These are phyloP conservation scores for Tylopilus sp. DNA, from an alignment of 768 basidiomycete genomes.

Conservation along the genomic window DNA sequence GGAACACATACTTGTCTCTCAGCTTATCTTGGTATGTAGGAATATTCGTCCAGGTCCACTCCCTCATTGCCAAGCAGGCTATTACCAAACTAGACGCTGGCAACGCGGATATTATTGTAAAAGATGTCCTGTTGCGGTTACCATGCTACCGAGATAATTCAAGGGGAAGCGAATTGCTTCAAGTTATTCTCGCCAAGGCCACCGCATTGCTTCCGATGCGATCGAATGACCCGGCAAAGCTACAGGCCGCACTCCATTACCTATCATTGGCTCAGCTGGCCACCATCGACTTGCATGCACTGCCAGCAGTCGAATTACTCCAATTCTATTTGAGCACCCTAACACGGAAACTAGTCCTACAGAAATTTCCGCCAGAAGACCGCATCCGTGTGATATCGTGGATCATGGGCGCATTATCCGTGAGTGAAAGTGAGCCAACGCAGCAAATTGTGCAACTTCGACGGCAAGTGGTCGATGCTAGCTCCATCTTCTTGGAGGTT, in stretches of 20 bases:
- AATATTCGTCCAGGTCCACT: background rate
- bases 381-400: slow-evolving; percentile 44
- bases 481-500: slow-evolving; percentile 43
- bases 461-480: slow-evolving; percentile 49
- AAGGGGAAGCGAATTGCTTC: slow-evolving; percentile 39
- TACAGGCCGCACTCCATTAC: slow-evolving; percentile 40
- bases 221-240: slow-evolving; percentile 28
- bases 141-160: slow-evolving; percentile 38
- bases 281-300: slow-evolving; percentile 39
- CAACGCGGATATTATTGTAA: slow-evolving; percentile 47
- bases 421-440: slow-evolving; percentile 33
- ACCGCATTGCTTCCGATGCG: slow-evolving; percentile 30
- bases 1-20: slow-evolving; percentile 46
- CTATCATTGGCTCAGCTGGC: slow-evolving; percentile 46
- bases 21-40: slow-evolving; percentile 46
- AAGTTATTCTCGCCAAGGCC: slow-evolving; percentile 37
- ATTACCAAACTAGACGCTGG: slow-evolving; percentile 40
- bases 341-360: slow-evolving; percentile 44
- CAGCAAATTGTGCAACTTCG: slow-evolving; percentile 35
- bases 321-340: slow-evolving; percentile 49
- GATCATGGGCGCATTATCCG: slow-evolving; percentile 42
- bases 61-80: slow-evolving; percentile 37
- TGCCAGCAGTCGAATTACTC: slow-evolving; percentile 44
- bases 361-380: slow-evolving; percentile 41
- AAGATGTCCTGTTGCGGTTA: slow-evolving; percentile 50